Percentiles rank a stretch among this genome's conserved stretches.
Conservation (phyloP, 140 eudicot genomes). For the Erigeron philadelphicus region DNA sequence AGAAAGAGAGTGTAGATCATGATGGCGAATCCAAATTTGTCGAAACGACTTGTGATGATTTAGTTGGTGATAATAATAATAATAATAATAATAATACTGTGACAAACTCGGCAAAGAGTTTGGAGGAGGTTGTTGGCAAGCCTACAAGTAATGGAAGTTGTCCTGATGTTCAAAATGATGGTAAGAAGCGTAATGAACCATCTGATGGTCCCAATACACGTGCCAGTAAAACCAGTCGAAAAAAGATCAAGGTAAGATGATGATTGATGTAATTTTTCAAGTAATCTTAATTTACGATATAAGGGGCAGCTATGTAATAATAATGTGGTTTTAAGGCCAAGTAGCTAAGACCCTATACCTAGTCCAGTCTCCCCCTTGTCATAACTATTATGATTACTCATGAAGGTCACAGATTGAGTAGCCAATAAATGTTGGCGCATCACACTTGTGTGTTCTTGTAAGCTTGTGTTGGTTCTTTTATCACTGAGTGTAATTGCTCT, state of each 20-base stretch:
- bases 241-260: conserved; percentile 51
- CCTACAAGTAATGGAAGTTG: conserved; percentile 29
- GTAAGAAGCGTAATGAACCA: conserved; percentile 28
- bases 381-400: too few relatives aligned
- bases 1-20: conserved; percentile 43
- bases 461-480: too few relatives aligned
- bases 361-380: too few relatives aligned
- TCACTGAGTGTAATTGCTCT: too few relatives aligned
- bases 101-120: conserved; percentile 27
- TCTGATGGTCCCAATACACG: conserved; percentile 30
- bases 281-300: conserved; percentile 3
- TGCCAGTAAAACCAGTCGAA: conserved; percentile 45
- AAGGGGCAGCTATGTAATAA: not conserved
- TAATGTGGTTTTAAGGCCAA: not conserved
- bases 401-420: too few relatives aligned
- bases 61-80: conserved; percentile 30
- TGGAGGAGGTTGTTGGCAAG: conserved; percentile 33
- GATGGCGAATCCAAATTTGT: conserved; percentile 71
- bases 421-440: too few relatives aligned
- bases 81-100: not conserved
- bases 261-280: not conserved
- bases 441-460: too few relatives aligned
- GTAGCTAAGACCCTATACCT: too few relatives aligned
- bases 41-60: conserved; percentile 47
- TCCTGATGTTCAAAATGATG: conserved; percentile 14